Conservation (phyloP, 768 basidiomycete species). For the Lactarius hatsudake region DNA sequence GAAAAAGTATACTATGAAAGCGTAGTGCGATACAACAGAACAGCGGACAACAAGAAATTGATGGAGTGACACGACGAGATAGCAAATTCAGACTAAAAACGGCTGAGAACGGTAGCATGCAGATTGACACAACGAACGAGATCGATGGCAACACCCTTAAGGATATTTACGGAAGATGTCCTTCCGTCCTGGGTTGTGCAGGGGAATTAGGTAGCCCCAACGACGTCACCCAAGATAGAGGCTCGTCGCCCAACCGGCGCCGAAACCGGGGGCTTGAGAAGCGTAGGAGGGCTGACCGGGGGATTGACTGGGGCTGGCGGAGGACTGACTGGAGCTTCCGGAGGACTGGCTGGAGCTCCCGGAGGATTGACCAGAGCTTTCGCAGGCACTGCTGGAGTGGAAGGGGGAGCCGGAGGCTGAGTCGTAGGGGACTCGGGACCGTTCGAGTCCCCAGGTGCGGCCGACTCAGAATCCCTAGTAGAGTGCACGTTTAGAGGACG, state of each 20-base stretch:
- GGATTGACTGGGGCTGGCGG: background rate
- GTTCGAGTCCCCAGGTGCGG: background rate
- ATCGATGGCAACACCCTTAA: background rate
- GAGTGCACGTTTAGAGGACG: too few relatives aligned
- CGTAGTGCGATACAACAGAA: background rate
- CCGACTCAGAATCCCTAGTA: background rate
- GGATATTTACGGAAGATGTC: too few relatives aligned
- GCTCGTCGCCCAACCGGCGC: background rate
- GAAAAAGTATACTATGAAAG: background rate
- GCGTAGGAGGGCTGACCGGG: background rate
- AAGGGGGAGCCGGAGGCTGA: constrained; percentile 10
- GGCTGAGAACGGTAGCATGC: background rate
- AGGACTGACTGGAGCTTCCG: too few relatives aligned
- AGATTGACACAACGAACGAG: background rate
- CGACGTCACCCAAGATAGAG: background rate
- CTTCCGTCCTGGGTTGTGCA: background rate
- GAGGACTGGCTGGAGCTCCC: background rate
- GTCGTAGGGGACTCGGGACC: background rate
- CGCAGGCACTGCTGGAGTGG: background rate
- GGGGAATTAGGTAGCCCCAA: background rate
- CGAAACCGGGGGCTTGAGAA: constrained; percentile 2
- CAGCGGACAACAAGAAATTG: background rate
- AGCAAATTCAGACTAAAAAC: background rate
- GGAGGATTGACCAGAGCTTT: background rate
- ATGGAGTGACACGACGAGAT: background rate